These are phyloP conservation scores for Neoboletus brunneissimus DNA, from an alignment of 768 basidiomycete species.

Conservation along the genomic window DNA sequence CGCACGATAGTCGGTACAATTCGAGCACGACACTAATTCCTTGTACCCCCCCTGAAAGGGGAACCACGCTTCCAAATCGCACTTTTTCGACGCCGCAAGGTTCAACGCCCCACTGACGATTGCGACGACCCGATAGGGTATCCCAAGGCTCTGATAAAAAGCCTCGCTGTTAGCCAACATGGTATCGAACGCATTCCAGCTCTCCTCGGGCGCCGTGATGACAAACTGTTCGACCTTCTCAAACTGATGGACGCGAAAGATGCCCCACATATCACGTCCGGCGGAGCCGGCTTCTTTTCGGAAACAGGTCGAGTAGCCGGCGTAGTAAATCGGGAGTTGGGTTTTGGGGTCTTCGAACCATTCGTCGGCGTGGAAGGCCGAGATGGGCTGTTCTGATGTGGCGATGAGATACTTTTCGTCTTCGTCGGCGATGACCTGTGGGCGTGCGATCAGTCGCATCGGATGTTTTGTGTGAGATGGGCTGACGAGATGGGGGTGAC, in stretches of 20 bases:
- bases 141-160: slow-evolving; percentile 92
- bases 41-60: slow-evolving; percentile 96
- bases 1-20: slow-evolving; percentile 99
- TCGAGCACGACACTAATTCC: slow-evolving; percentile 96
- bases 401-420: slow-evolving; percentile 99
- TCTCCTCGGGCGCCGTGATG: slow-evolving; percentile 91
- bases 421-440: slow-evolving; percentile 77
- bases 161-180: slow-evolving; percentile 90
- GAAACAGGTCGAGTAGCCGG: slow-evolving; percentile 94
- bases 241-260: slow-evolving; percentile 99
- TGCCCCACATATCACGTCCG: slow-evolving; percentile 98
- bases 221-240: slow-evolving; percentile 99
- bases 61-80: slow-evolving; percentile 99
- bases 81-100: slow-evolving; percentile 95
- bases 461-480: not conserved
- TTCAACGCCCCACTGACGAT: slow-evolving; percentile 98
- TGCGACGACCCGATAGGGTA: slow-evolving; percentile 89
- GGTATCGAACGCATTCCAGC: slow-evolving; percentile 88
- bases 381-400: slow-evolving; percentile 98
- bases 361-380: slow-evolving; percentile 91
- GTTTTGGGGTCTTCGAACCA: slow-evolving; percentile 94
- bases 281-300: slow-evolving; percentile 98
- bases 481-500: slow-evolving; percentile 8
- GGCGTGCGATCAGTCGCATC: not conserved
- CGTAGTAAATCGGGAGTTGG: slow-evolving; percentile 90